Evolutionary conservation across 306 rosid genomes (phyloP).

Genomic region (Quercus agrifolia): DNA sequence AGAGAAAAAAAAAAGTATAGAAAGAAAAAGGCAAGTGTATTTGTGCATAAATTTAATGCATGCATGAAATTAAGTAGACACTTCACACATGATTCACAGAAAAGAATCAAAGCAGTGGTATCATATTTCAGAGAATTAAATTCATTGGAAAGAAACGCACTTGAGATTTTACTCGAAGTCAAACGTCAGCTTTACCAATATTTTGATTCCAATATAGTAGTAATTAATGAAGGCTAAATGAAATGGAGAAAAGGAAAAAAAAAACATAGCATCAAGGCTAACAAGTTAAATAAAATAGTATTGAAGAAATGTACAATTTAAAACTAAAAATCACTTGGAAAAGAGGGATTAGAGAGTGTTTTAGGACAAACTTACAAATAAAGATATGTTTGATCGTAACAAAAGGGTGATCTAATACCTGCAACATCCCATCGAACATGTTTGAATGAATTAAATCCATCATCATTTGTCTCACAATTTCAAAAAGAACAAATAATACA

Average conservation of each 20-base stretch:
- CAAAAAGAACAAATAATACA: neutral
- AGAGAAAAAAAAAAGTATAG: neutral
- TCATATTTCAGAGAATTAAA: neutral
- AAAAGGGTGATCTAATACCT: constrained; percentile 4
- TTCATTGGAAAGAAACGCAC: neutral
- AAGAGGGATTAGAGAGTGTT: neutral
- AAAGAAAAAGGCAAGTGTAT: neutral
- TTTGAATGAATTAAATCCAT: neutral
- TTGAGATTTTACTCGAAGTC: neutral
- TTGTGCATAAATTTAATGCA: neutral
- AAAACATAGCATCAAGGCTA: neutral
- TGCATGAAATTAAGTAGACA: constrained; percentile 26
- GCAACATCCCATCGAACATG: constrained; percentile 14
- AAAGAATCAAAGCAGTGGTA: constrained; percentile 6
- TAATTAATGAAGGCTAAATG: neutral
- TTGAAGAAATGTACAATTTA: neutral
- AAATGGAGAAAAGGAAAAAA: neutral
- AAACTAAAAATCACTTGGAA: neutral
- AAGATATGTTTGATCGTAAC: neutral
- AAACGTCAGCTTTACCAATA: neutral
- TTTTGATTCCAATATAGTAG: neutral
- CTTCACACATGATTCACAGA: neutral
- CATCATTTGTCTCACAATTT: neutral
- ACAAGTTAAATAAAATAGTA: neutral
- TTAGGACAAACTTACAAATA: neutral